phyloP scores from a whole-genome alignment of 345 rosid species.

The Heritiera fomes region DNA sequence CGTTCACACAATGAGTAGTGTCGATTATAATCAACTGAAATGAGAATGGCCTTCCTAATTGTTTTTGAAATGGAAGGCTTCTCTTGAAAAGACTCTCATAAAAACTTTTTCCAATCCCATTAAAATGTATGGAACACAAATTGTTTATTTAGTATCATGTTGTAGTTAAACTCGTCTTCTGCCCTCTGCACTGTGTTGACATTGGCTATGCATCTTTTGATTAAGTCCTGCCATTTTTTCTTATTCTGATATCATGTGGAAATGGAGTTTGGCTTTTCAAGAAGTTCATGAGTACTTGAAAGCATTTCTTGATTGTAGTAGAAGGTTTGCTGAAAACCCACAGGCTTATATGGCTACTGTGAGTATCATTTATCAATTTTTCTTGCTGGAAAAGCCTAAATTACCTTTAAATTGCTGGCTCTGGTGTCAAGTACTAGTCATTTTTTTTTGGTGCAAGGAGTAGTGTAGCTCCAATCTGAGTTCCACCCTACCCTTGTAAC shows the following conservation, averaged over 20 bases:
- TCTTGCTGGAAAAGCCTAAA: no score
- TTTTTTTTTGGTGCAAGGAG: no score
- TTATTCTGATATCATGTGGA: background rate
- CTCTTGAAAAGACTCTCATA: background rate
- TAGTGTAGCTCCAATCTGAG: no score
- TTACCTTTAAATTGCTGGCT: no score
- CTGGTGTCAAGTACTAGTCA: no score
- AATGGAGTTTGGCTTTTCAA: background rate
- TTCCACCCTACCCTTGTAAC: no score
- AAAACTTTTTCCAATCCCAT: background rate
- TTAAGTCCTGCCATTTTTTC: background rate
- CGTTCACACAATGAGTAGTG: conserved; percentile 2
- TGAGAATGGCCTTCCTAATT: conserved; percentile 33
- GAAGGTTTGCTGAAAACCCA: background rate
- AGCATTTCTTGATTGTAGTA: background rate
- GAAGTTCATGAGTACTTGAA: no score
- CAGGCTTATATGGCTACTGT: background rate
- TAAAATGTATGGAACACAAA: background rate
- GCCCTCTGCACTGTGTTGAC: background rate
- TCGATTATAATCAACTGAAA: background rate
- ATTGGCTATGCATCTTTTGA: background rate
- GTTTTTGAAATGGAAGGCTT: conserved; percentile 40
- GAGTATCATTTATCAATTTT: background rate
- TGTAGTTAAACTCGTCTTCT: background rate
- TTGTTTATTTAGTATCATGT: background rate